Evolutionary conservation across 2,329 filamentous ascomycete genomes (phyloP), one percentile per base, ranked within the genome.

Genomic region (Cladosporium sp.): DNA sequence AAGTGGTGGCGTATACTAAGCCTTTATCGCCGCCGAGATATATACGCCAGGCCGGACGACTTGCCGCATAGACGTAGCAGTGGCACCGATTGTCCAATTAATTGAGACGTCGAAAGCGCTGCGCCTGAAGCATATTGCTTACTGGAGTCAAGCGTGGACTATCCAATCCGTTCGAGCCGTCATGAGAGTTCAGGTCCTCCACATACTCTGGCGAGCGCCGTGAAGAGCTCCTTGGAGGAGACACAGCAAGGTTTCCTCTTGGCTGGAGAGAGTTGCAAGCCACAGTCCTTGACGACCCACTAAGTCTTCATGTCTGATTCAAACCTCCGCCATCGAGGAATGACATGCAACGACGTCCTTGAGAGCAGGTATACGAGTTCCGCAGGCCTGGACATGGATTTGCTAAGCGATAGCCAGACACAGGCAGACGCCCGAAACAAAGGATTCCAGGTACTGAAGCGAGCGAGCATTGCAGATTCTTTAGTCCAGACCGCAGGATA

Each of bases 151-250:
- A 47, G 43, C 43, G 43, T 30, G n/a, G 9, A 47, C 28, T 30
- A 47, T 15, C 28, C 47, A 19, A 28, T 14, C 7, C n/a, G 8
- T 17, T 20, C n/a, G 17, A 12, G 11, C 15, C n/a, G 7, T 5
- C 28, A 12, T n/a, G 49, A 51, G 17, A 34, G 22, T 56, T 39
- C 25, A 36, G 34, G 36, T 34, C 54, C 54, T 56, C 54, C 54
- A 56, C 54, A 56, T 49, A 40, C 5, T 22, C 28, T 22, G 42
- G 34, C 30, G 11, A 30, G n/a, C 17, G 12, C 19, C 22, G 25
- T 55, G 9, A 22, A 36, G 51, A 34, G 11, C 39, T 38, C 30
- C 15, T 6, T 34, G 38, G 38, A 28, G 38, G 38, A 28, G 19
- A 36, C 19, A 15, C 22, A 19, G 30, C 39, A 43, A n/a, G 51